Percentiles rank a stretch among this genome's conserved stretches.
These are phyloP conservation scores for Aspergillus cejpii DNA, from an alignment of 2,329 filamentous ascomycete genomes.

Conservation along the genomic window DNA sequence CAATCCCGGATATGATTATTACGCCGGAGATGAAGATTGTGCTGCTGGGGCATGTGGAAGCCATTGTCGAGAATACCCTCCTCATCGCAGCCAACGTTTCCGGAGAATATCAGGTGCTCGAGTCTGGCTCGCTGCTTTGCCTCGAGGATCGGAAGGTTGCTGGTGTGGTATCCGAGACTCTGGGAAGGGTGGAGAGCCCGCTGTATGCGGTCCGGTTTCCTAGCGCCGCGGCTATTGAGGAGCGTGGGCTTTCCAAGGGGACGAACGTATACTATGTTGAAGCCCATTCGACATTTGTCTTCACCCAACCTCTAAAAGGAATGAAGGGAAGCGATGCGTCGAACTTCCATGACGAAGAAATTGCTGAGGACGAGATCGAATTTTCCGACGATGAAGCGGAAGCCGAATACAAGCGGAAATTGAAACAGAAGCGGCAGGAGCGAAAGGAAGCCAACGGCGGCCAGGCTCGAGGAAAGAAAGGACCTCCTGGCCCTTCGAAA, in stretches of 20 bases:
- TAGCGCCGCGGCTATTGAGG: conserved; percentile 59
- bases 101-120: conserved; percentile 78
- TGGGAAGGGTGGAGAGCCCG: conserved; percentile 79
- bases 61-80: conserved; percentile 69
- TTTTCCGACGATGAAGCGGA: conserved; percentile 97
- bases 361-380: conserved; percentile 76
- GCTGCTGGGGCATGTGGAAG: conserved; percentile 66
- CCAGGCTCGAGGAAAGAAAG: conserved; percentile 33
- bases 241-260: conserved; percentile 61
- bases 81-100: conserved; percentile 72
- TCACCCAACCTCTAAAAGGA: conserved; percentile 71
- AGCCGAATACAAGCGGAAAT: conserved; percentile 65
- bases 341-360: conserved; percentile 90
- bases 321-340: conserved; percentile 89
- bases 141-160: conserved; percentile 67
- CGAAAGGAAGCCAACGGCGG: conserved; percentile 46
- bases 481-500: conserved; percentile 34
- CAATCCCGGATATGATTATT: conserved; percentile 72
- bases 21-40: conserved; percentile 70
- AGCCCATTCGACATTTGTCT: conserved; percentile 72
- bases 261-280: conserved; percentile 72
- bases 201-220: conserved; percentile 76
- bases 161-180: conserved; percentile 74
- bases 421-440: conserved; percentile 60
- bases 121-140: conserved; percentile 77